phyloP scores from a whole-genome alignment of 2,329 filamentous ascomycete genomes.

The Raffaelea deltoideospora region DNA sequence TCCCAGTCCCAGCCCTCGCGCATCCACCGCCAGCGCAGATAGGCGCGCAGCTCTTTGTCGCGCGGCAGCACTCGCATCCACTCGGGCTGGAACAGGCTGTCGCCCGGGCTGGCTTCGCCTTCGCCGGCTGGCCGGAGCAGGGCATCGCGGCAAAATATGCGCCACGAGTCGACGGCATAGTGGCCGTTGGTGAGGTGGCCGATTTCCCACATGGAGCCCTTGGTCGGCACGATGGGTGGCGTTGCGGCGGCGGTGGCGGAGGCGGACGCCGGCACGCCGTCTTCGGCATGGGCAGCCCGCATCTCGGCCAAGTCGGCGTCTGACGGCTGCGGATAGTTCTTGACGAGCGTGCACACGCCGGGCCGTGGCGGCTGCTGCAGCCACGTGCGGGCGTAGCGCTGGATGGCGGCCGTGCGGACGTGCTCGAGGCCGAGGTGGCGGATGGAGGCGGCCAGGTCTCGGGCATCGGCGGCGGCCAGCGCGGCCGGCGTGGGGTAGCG shows the following conservation, averaged over 20 bases:
- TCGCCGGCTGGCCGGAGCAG: slow-evolving; percentile 50
- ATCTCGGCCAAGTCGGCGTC: too few relatives aligned
- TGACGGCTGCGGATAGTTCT: slow-evolving; percentile 24
- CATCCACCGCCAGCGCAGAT: slow-evolving; percentile 83
- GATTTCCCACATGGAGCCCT: slow-evolving; percentile 60
- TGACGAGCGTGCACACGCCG: slow-evolving; percentile 38
- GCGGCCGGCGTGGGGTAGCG: slow-evolving; percentile 50
- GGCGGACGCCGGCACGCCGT: too few relatives aligned
- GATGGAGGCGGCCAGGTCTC: slow-evolving; percentile 46
- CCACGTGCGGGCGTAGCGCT: slow-evolving; percentile 58
- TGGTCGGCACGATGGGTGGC: too few relatives aligned
- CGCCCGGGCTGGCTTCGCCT: slow-evolving; percentile 39
- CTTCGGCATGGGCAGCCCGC: too few relatives aligned
- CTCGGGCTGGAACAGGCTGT: slow-evolving; percentile 57
- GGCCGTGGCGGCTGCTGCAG: slow-evolving; percentile 43
- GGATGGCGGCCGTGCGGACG: slow-evolving; percentile 51
- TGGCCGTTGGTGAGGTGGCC: slow-evolving; percentile 69
- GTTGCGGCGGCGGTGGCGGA: slow-evolving; percentile 6
- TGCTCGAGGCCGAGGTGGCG: slow-evolving; percentile 55
- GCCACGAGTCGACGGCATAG: slow-evolving; percentile 81
- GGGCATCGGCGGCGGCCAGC: slow-evolving; percentile 40
- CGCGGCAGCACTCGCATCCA: slow-evolving; percentile 75
- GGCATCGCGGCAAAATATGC: slow-evolving; percentile 79
- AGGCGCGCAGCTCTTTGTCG: slow-evolving; percentile 84
- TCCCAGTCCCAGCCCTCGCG: slow-evolving; percentile 76